Conservation (phyloP, 345 rosid species). For the Triadica sebifera region DNA sequence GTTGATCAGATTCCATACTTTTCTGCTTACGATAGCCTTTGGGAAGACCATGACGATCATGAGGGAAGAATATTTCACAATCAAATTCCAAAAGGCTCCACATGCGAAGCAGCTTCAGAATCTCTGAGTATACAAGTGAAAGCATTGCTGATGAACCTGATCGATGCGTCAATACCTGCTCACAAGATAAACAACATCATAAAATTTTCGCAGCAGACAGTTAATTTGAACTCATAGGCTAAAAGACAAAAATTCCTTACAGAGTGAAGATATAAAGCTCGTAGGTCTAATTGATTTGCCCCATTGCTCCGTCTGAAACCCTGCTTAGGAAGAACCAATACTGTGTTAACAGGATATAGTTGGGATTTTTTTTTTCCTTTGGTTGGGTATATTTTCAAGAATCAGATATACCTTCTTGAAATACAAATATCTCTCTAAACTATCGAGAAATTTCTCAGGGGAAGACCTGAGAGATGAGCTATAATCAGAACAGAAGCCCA, state of each 20-base stretch:
- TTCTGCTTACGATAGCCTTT: conserved; percentile 58
- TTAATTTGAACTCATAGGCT: not conserved
- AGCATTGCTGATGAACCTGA: too few species aligned
- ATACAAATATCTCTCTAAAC: conserved; percentile 48
- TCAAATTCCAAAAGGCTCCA: conserved; percentile 55
- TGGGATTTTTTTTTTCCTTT: too few species aligned
- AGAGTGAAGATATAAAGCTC: conserved; percentile 57
- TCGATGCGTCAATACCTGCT: not conserved
- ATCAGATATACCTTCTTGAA: conserved; percentile 42
- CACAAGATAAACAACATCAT: not conserved
- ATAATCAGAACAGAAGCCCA: conserved; percentile 50
- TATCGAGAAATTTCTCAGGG: conserved; percentile 45
- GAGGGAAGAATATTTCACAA: conserved; percentile 59
- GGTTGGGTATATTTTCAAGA: not conserved
- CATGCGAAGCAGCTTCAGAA: too few species aligned
- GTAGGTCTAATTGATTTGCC: conserved; percentile 38
- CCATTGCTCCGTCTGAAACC: conserved; percentile 48
- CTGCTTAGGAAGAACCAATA: conserved; percentile 24
- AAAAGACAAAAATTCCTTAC: conserved; percentile 31
- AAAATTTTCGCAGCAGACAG: not conserved
- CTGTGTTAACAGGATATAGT: not conserved
- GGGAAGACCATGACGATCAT: conserved; percentile 48
- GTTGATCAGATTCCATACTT: conserved; percentile 56
- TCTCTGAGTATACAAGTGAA: too few species aligned
- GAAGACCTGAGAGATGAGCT: conserved; percentile 33